phyloP scores from a whole-genome alignment of 257 asterid species.

The Salvia splendens region DNA sequence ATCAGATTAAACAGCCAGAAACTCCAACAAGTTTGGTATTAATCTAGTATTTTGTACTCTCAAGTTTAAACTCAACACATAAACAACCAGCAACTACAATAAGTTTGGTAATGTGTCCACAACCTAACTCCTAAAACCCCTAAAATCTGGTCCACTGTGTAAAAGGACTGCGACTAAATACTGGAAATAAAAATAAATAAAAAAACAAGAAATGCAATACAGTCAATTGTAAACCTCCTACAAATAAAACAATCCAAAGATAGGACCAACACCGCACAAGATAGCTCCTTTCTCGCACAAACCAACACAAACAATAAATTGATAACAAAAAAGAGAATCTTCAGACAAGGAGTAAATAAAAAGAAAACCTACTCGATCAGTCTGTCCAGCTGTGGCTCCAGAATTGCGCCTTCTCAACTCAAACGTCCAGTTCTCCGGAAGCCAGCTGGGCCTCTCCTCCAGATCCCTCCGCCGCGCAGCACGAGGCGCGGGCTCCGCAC shows the following conservation, averaged over 20 bases:
- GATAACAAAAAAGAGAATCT: too few species aligned
- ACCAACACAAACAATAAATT: too few species aligned
- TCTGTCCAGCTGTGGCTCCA: conserved; percentile 46
- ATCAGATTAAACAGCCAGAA: not conserved
- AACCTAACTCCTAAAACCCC: too few species aligned
- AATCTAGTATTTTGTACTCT: not conserved
- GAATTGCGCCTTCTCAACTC: conserved; percentile 40
- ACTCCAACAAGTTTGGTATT: not conserved
- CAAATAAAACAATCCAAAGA: conserved; percentile 18
- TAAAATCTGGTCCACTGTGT: not conserved
- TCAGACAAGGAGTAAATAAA: not conserved
- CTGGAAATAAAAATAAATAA: not conserved
- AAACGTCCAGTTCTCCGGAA: conserved; percentile 45
- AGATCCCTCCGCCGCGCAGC: conserved; percentile 33
- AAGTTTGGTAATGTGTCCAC: not conserved
- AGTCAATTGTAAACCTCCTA: conserved; percentile 11
- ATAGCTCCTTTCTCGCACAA: not conserved
- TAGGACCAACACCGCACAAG: not conserved
- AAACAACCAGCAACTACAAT: not conserved
- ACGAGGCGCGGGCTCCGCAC: conserved; percentile 25
- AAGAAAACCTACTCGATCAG: conserved; percentile 47
- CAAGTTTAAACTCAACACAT: not conserved
- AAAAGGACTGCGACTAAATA: not conserved
- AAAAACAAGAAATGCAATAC: not conserved
- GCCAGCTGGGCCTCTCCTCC: conserved; percentile 48